Evolutionary conservation across 306 rosid species (phyloP).

Genomic region (Calophaca sinica): DNA sequence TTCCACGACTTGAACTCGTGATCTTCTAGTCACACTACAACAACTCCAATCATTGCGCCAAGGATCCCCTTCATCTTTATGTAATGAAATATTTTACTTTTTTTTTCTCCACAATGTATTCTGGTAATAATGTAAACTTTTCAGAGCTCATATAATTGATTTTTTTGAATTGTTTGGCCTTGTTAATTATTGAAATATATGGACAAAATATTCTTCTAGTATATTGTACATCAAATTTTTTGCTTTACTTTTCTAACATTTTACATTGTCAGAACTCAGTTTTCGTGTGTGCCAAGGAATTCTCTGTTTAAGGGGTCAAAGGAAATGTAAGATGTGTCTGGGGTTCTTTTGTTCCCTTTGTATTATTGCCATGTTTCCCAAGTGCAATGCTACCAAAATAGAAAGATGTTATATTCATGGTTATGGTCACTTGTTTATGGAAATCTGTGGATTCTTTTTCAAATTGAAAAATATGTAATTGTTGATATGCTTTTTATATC

Average conservation of each 20-base stretch:
- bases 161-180: not conserved
- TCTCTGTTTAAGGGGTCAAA: slow-evolving; percentile 2
- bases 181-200: slow-evolving; percentile 20
- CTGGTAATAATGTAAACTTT: not conserved
- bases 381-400: not conserved
- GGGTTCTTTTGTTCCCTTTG: not conserved
- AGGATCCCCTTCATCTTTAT: not conserved
- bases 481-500: slow-evolving; percentile 12
- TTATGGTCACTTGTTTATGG: not conserved
- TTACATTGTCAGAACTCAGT: slow-evolving; percentile 4
- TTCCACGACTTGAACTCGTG: not conserved
- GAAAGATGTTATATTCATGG: not conserved
- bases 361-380: not conserved
- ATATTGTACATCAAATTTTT: slow-evolving; percentile 7
- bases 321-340: not conserved
- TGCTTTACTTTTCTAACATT: slow-evolving; percentile 10
- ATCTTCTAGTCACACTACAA: not conserved
- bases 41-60: not conserved
- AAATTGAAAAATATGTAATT: not conserved
- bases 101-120: not conserved
- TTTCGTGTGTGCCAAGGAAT: not conserved
- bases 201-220: not conserved
- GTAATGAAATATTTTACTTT: not conserved
- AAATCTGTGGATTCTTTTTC: not conserved
- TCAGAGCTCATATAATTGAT: not conserved